These are phyloP conservation scores for Aspergillus avenaceus DNA, from an alignment of 495 filamentous ascomycete species.

Conservation along the genomic window DNA sequence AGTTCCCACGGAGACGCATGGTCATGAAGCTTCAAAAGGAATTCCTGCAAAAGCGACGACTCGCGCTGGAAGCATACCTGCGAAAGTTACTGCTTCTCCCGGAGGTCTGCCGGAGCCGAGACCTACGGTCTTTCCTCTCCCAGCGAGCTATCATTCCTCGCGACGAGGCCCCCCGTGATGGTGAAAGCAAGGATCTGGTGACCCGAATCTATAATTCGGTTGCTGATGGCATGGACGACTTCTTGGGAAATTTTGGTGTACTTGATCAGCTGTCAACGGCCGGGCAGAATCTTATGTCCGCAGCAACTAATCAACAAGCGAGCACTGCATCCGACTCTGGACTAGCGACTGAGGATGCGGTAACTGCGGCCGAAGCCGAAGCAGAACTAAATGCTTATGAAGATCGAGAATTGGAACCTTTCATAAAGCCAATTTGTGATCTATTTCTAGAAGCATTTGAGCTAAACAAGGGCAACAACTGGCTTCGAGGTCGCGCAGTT, in stretches of 20 bases:
- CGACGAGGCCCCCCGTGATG: constrained; percentile 48
- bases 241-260: constrained; percentile 90
- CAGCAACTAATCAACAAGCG: constrained; percentile 67
- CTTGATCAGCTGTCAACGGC: constrained; percentile 91
- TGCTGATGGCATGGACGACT: constrained; percentile 96
- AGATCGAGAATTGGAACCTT: constrained; percentile 81
- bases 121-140: constrained; percentile 89
- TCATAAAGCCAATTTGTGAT: constrained; percentile 98
- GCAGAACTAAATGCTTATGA: constrained; percentile 94
- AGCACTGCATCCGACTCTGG: constrained; percentile 29
- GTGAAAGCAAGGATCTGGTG: constrained; percentile 82
- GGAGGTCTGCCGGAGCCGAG: constrained; percentile 89
- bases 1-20: constrained; percentile 87
- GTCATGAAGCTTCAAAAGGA: constrained; percentile 96
- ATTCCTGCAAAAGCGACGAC: constrained; percentile 83
- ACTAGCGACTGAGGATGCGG: constrained; percentile 53
- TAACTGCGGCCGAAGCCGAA: constrained; percentile 82
- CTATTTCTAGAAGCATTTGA: constrained; percentile 96
- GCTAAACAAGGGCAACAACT: constrained; percentile 89
- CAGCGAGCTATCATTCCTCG: constrained; percentile 71
- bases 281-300: constrained; percentile 87
- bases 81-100: constrained; percentile 78
- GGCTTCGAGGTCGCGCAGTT: constrained; percentile 88
- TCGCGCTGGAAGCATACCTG: constrained; percentile 81
- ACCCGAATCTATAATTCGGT: constrained; percentile 94